phyloP scores from a whole-genome alignment of 441 rosid genomes.

The Cnidoscolus chayamansa region DNA sequence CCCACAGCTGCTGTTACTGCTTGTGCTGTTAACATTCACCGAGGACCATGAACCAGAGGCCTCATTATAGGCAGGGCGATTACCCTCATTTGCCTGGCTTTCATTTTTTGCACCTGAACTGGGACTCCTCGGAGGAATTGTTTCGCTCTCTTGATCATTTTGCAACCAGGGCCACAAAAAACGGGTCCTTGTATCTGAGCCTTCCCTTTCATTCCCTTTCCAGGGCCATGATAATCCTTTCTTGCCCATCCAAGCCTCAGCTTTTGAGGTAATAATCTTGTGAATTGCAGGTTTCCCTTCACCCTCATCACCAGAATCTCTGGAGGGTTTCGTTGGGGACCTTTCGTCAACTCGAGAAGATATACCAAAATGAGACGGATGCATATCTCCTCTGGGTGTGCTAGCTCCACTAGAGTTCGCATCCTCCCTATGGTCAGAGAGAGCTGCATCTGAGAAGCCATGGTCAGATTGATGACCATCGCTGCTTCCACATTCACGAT shows the following conservation, averaged over 20 bases:
- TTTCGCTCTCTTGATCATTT: conserved; percentile 53
- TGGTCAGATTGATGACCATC: conserved; percentile 69
- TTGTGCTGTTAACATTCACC: conserved; percentile 68
- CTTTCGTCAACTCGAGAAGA: conserved; percentile 53
- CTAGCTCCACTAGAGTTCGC: conserved; percentile 81
- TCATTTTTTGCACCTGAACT: conserved; percentile 43
- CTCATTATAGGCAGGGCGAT: conserved; percentile 49
- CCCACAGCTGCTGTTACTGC: conserved; percentile 87
- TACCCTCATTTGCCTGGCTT: conserved; percentile 43
- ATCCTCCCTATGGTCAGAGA: conserved; percentile 69
- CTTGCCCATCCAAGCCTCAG: conserved; percentile 82
- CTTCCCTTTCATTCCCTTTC: conserved; percentile 82
- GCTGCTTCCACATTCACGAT: conserved; percentile 70
- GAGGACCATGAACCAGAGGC: conserved; percentile 79
- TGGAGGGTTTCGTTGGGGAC: conserved; percentile 38
- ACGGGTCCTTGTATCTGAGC: conserved; percentile 46
- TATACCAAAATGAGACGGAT: conserved; percentile 56
- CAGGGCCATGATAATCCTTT: conserved; percentile 91
- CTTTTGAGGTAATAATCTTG: conserved; percentile 64
- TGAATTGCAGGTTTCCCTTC: conserved; percentile 71
- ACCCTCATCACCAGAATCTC: conserved; percentile 67
- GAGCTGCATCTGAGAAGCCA: conserved; percentile 47
- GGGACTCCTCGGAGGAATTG: conserved; percentile 39
- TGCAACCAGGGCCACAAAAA: conserved; percentile 57
- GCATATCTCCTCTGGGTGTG: conserved; percentile 76